Base-by-base conservation (phyloP, 768 basidiomycete genomes). In the Tylopilus cervinicoccineus region DNA sequence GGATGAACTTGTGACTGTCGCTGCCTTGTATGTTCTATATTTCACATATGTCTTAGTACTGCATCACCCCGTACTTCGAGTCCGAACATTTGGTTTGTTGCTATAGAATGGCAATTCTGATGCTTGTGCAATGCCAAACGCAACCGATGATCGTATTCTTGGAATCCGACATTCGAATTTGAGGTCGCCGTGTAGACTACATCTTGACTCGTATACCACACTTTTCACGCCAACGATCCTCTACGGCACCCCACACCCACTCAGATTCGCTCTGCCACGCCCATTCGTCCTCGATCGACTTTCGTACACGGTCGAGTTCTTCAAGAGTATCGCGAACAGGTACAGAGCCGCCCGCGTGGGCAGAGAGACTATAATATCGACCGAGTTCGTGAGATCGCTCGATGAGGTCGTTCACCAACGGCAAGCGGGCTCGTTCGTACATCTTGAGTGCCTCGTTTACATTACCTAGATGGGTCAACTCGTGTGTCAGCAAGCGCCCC, bases 351-450 rank as follows among this genome's bases (percentile, higher is more conserved):
- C 49, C 45, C 19, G 44, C 44, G 0, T 27, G 20, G 19, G 14
- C 23, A 4, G 34, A 34, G 38, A 69, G 60, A 27, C 54, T 45
- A 38, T 59, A 67, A 45, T 64, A 45, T n/a, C 49, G 26, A 2
- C 69, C 68, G 0, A 51, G 43, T 13, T 54, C 34, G 16, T 40
- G 44, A 6, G 65, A 61, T 13, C 38, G 44, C 24, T 47, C 33
- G 17, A 54, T 51, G 29, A 70, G 37, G 13, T 20, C 9, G 23
- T 67, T 62, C 6, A 60, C 53, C 36, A 65, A 61, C 14, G 70
- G 63, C 8, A 64, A 54, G 14, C 72, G 64, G 10, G 64, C 47
- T 7, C 54, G 36, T 47, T 72, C 63, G 47, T 70, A 73, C 11
- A 46, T 55, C 23, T 58, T 55, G 17, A 73, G 53, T 6, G 67